Conservation (phyloP, 495 filamentous ascomycete genomes). For the Daldinia caldariorum region DNA sequence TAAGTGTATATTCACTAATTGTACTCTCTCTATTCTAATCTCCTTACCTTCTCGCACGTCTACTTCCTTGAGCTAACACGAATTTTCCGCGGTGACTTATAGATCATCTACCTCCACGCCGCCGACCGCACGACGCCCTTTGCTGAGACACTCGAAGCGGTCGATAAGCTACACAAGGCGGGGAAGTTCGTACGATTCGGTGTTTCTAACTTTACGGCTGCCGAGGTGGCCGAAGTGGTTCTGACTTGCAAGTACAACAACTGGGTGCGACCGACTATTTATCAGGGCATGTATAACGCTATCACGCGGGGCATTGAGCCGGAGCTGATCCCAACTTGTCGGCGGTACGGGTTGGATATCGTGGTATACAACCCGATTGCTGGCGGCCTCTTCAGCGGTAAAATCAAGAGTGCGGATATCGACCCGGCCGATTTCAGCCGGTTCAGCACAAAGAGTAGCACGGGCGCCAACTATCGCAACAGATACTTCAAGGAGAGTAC, state of each 20-base stretch:
- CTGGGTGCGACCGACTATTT: slow-evolving; percentile 76
- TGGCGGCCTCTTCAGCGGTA: slow-evolving; percentile 85
- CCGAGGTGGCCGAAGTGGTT: slow-evolving; percentile 90
- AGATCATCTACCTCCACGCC: slow-evolving; percentile 87
- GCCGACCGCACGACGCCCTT: slow-evolving; percentile 82
- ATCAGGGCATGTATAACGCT: slow-evolving; percentile 75
- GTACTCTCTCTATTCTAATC: background rate
- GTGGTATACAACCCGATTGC: slow-evolving; percentile 91
- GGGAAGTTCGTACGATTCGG: slow-evolving; percentile 88
- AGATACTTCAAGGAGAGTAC: slow-evolving; percentile 84
- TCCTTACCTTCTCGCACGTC: background rate
- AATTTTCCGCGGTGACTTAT: background rate
- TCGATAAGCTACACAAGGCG: slow-evolving; percentile 83
- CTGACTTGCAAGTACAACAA: slow-evolving; percentile 81
- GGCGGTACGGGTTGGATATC: slow-evolving; percentile 85
- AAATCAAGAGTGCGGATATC: slow-evolving; percentile 76
- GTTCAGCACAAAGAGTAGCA: slow-evolving; percentile 65
- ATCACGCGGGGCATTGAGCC: slow-evolving; percentile 80
- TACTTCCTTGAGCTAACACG: slow-evolving; percentile 10
- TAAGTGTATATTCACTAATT: slow-evolving; percentile 30
- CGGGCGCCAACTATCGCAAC: slow-evolving; percentile 73
- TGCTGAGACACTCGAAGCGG: slow-evolving; percentile 77
- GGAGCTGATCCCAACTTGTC: slow-evolving; percentile 81
- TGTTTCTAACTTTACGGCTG: slow-evolving; percentile 85
- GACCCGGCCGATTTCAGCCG: slow-evolving; percentile 71